Conservation (phyloP, 257 asterid genomes). For the Lycium ferocissimum region DNA sequence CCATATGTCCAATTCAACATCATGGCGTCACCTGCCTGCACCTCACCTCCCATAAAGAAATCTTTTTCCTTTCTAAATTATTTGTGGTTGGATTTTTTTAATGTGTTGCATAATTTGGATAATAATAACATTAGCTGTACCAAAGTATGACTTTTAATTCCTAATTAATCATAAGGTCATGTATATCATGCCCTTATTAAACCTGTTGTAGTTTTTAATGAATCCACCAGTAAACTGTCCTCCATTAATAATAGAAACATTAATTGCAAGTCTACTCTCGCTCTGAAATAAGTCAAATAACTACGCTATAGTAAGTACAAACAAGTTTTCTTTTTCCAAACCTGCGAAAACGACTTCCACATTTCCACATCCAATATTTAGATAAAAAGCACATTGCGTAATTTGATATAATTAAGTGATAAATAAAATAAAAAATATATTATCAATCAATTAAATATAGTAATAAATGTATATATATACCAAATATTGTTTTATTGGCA, state of each 20-base stretch:
- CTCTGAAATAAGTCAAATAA: neutral
- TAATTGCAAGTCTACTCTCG: neutral
- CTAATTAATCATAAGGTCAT: neutral
- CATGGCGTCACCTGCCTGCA: conserved; percentile 18
- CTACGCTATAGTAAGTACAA: neutral
- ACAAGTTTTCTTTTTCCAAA: neutral
- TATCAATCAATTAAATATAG: no score
- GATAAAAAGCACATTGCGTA: no score
- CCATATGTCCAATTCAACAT: conserved; percentile 15
- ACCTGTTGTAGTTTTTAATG: neutral
- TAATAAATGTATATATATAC: no score
- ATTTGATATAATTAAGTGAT: neutral
- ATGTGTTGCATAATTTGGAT: neutral
- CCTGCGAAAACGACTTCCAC: neutral
- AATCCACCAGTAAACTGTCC: neutral
- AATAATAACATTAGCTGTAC: conserved; percentile 49
- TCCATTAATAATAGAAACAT: neutral
- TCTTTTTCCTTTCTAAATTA: neutral
- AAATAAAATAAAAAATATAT: neutral
- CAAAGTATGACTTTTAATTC: conserved; percentile 29
- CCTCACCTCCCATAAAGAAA: neutral
- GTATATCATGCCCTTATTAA: neutral
- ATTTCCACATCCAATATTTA: neutral
- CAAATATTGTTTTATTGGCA: no score
- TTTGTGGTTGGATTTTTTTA: neutral